A percentile compares a stretch with the other conserved stretches of the same genome.
Conservation (phyloP, 306 rosid species). For the Pterocarpus santalinus region DNA sequence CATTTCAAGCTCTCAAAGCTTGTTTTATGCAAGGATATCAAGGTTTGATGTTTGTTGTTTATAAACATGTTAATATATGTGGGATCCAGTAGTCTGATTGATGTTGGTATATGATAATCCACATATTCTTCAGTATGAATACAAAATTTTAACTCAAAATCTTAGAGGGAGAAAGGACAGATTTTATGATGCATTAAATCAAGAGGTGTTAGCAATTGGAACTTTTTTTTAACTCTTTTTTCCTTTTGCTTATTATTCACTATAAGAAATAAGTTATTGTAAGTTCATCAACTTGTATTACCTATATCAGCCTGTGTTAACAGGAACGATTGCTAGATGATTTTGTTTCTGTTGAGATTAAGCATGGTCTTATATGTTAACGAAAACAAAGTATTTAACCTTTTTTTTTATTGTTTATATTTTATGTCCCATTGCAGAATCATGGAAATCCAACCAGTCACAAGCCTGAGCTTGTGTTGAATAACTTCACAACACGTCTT, state of each 20-base stretch:
- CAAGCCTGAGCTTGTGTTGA: constrained; percentile 87
- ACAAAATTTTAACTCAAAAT: constrained; percentile 14
- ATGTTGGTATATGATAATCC: constrained; percentile 10
- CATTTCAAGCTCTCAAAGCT: constrained; percentile 88
- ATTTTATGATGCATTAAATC: neutral
- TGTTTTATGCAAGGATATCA: constrained; percentile 85
- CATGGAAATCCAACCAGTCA: constrained; percentile 96
- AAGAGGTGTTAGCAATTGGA: neutral
- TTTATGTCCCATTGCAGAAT: constrained; percentile 61
- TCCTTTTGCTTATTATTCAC: constrained; percentile 3
- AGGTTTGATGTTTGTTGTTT: constrained; percentile 55
- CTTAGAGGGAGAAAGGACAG: constrained; percentile 18
- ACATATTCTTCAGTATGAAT: neutral
- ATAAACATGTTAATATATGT: constrained; percentile 12
- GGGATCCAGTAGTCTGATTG: constrained; percentile 15
- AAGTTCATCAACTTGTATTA: constrained; percentile 20
- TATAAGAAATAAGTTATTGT: neutral
- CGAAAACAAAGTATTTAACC: constrained; percentile 17
- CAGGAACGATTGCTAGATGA: constrained; percentile 7
- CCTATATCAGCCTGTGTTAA: constrained; percentile 4
- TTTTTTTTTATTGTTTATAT: constrained; percentile 7
- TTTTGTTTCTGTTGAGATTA: constrained; percentile 28
- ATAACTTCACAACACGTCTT: constrained; percentile 81
- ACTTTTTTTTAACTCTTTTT: constrained; percentile 18
- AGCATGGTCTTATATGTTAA: constrained; percentile 4